phyloP scores from a whole-genome alignment of 2,329 filamentous ascomycete species.

The Claviceps purpurea region DNA sequence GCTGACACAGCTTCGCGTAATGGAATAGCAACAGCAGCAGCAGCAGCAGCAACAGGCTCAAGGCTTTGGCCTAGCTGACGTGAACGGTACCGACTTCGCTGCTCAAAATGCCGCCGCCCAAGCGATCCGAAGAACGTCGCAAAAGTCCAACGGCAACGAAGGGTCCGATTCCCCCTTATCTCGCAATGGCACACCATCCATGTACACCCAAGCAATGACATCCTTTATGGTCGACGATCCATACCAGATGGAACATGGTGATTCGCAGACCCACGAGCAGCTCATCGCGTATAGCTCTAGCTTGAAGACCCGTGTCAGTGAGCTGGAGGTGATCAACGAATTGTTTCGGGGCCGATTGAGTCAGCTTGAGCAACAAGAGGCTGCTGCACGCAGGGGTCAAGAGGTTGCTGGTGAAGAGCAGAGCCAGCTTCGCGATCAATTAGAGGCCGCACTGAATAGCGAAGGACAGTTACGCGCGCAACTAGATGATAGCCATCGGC shows the following conservation, averaged over 20 bases:
- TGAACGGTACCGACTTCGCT: slow-evolving; percentile 45
- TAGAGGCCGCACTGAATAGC: slow-evolving; percentile 30
- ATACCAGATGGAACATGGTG: slow-evolving; percentile 45
- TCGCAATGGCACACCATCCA: slow-evolving; percentile 62
- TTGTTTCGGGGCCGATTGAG: slow-evolving; percentile 62
- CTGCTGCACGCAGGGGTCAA: slow-evolving; percentile 47
- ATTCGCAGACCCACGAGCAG: slow-evolving; percentile 67
- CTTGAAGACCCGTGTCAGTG: slow-evolving; percentile 88
- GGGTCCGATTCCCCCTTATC: slow-evolving; percentile 68
- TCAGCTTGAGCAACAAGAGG: slow-evolving; percentile 69
- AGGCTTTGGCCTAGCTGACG: slow-evolving; percentile 27
- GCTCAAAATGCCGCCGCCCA: slow-evolving; percentile 39
- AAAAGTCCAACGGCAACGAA: slow-evolving; percentile 64
- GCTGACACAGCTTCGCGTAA: neutral
- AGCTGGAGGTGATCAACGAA: slow-evolving; percentile 89
- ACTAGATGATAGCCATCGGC: slow-evolving; percentile 62
- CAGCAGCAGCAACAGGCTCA: slow-evolving; percentile 27
- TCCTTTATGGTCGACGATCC: slow-evolving; percentile 67
- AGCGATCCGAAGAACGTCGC: slow-evolving; percentile 45
- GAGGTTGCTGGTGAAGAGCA: slow-evolving; percentile 44
- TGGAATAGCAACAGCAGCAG: slow-evolving; percentile 15
- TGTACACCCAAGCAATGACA: slow-evolving; percentile 62
- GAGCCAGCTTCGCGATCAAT: slow-evolving; percentile 41
- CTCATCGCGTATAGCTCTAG: slow-evolving; percentile 68
- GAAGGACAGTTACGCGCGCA: slow-evolving; percentile 41